phyloP scores from a whole-genome alignment of 257 asterid species.

The Plantago elongata region DNA sequence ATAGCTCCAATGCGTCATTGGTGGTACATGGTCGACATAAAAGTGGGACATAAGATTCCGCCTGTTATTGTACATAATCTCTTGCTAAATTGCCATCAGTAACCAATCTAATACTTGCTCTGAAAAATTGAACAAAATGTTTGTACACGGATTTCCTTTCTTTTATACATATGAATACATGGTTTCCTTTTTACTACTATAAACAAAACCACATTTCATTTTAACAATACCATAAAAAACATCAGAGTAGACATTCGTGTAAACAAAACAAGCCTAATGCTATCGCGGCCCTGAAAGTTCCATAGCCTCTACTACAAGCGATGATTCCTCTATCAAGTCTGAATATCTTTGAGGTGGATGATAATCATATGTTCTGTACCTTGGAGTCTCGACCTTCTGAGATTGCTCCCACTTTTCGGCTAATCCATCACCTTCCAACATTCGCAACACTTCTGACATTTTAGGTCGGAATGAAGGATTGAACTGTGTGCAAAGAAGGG shows the following conservation, averaged over 20 bases:
- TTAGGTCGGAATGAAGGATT: slow-evolving; percentile 80
- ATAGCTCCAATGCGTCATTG: too few relatives aligned
- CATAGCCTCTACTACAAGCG: slow-evolving; percentile 81
- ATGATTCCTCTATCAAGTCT: slow-evolving; percentile 72
- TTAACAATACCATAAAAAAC: slow-evolving; percentile 4
- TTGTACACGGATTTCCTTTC: slow-evolving; percentile 32
- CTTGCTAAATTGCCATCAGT: background rate
- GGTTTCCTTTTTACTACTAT: slow-evolving; percentile 33
- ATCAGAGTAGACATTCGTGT: background rate
- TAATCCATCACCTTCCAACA: slow-evolving; percentile 88
- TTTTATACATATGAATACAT: slow-evolving; percentile 41
- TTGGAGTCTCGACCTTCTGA: slow-evolving; percentile 49
- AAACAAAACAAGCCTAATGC: slow-evolving; percentile 16
- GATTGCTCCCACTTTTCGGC: slow-evolving; percentile 96
- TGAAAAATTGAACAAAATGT: slow-evolving; percentile 25
- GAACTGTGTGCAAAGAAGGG: slow-evolving; percentile 77
- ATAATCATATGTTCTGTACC: slow-evolving; percentile 37
- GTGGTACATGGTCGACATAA: too few relatives aligned
- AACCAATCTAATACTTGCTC: slow-evolving; percentile 23
- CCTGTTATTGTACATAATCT: too few relatives aligned
- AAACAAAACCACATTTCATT: slow-evolving; percentile 27
- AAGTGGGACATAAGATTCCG: too few relatives aligned
- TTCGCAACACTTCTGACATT: slow-evolving; percentile 89
- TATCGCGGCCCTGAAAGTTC: slow-evolving; percentile 96
- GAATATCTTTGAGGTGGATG: slow-evolving; percentile 64